These are phyloP conservation scores for Scenedesmus sp. DNA, from an alignment of 163 green algal species.

Conservation along the genomic window DNA sequence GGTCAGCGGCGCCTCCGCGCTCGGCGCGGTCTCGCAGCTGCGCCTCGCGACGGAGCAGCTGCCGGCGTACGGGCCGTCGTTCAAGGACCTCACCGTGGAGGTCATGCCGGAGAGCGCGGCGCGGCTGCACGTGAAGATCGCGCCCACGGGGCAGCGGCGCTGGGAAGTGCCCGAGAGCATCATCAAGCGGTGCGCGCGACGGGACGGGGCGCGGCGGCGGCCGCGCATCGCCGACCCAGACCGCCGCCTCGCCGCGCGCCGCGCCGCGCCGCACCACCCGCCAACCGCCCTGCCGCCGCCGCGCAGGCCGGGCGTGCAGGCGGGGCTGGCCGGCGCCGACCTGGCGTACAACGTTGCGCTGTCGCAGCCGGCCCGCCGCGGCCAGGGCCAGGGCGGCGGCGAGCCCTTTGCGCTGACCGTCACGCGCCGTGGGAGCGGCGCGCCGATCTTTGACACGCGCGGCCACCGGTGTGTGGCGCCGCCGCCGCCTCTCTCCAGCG, in stretches of 20 bases:
- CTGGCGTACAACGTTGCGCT: slow-evolving; percentile 4
- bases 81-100: slow-evolving; percentile 16
- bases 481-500: too few species aligned
- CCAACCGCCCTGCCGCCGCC: neutral
- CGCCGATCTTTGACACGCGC: slow-evolving; percentile 19
- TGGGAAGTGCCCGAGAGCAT: neutral
- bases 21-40: too few species aligned
- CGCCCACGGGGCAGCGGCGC: neutral
- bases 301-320: slow-evolving; percentile 1
- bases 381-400: neutral
- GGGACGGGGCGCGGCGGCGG: neutral
- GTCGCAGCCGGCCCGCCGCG: neutral
- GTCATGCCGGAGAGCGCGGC: slow-evolving; percentile 9
- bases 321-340: neutral
- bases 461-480: slow-evolving; percentile 30
- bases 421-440: neutral
- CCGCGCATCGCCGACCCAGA: neutral
- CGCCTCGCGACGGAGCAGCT: neutral
- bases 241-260: neutral
- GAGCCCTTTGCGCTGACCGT: slow-evolving; percentile 23
- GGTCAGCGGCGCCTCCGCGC: too few species aligned
- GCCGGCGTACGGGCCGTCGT: slow-evolving; percentile 9
- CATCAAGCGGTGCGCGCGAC: slow-evolving; percentile 6
- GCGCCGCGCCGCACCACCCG: neutral
- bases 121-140: slow-evolving; percentile 35